Percentiles rank a stretch among this genome's conserved stretches.
Evolutionary conservation across 2,329 filamentous ascomycete species (phyloP).

Genomic region (Emmonsia crescens): DNA sequence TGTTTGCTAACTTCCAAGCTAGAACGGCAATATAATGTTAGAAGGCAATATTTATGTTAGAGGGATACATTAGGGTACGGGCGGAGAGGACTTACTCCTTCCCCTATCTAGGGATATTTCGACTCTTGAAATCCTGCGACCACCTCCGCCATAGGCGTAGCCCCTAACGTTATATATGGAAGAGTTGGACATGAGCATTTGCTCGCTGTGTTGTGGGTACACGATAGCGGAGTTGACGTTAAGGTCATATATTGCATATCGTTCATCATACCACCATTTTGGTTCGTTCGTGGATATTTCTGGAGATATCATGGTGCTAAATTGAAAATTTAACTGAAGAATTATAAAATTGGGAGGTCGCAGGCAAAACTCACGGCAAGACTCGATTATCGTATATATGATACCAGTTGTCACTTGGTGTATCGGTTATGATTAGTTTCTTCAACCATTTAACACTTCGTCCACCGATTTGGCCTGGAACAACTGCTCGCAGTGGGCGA

Average conservation of each 20-base stretch:
- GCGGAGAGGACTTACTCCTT: slow-evolving; percentile 35
- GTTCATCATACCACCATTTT: slow-evolving; percentile 75
- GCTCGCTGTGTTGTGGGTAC: slow-evolving; percentile 69
- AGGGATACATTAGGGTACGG: not conserved
- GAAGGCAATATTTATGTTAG: too few species aligned
- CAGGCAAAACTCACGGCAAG: slow-evolving; percentile 45
- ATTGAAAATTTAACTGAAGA: slow-evolving; percentile 5
- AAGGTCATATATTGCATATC: slow-evolving; percentile 87
- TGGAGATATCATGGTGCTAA: slow-evolving; percentile 64
- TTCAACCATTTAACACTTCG: slow-evolving; percentile 90
- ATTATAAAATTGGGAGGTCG: not conserved
- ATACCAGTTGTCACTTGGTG: slow-evolving; percentile 86
- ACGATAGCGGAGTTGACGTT: slow-evolving; percentile 76
- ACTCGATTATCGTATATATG: slow-evolving; percentile 91
- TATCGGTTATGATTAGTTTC: slow-evolving; percentile 63
- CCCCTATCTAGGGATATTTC: slow-evolving; percentile 78
- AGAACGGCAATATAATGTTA: not conserved
- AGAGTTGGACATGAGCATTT: slow-evolving; percentile 40
- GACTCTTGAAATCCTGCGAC: slow-evolving; percentile 69
- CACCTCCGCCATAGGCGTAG: slow-evolving; percentile 83
- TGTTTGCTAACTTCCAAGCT: slow-evolving; percentile 63
- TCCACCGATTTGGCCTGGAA: slow-evolving; percentile 85
- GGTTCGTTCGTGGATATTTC: slow-evolving; percentile 65
- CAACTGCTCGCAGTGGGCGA: slow-evolving; percentile 67
- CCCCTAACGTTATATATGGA: slow-evolving; percentile 57